phyloP scores from a whole-genome alignment of 148 eudicot genomes.

The Nepenthes gracilis region DNA sequence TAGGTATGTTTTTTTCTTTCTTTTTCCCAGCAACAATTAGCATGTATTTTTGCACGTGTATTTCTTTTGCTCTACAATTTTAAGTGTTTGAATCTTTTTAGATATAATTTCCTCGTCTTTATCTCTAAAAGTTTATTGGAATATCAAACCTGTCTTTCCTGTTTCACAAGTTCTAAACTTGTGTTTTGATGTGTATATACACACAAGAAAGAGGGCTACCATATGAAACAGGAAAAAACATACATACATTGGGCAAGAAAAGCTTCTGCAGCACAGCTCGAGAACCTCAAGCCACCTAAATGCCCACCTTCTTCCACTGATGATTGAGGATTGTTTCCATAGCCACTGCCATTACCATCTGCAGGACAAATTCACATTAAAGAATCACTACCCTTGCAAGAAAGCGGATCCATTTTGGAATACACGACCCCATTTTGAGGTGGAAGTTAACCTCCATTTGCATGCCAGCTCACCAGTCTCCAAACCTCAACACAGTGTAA shows the following conservation, averaged over 20 bases:
- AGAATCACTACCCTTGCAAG: constrained; percentile 15
- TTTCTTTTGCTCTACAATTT: no score
- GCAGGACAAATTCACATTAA: constrained; percentile 11
- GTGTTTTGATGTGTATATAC: no score
- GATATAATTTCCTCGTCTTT: no score
- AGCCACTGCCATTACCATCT: constrained; percentile 13
- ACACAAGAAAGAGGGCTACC: neutral
- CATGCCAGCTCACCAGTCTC: constrained; percentile 37
- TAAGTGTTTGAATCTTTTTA: no score
- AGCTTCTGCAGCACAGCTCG: constrained; percentile 53
- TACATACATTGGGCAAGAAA: constrained; percentile 68
- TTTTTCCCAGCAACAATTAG: no score
- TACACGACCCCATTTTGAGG: constrained; percentile 19
- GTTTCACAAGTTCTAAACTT: no score
- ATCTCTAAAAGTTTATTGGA: no score
- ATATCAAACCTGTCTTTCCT: no score
- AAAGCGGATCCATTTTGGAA: constrained; percentile 14
- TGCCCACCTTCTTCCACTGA: constrained; percentile 13
- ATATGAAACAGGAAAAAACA: neutral
- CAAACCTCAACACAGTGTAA: constrained; percentile 30
- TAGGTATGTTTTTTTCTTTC: no score
- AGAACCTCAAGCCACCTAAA: constrained; percentile 21
- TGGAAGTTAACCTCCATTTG: constrained; percentile 15
- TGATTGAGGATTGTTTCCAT: constrained; percentile 4
- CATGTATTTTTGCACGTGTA: no score